A percentile compares a stretch with the other conserved stretches of the same genome.
phyloP scores from a whole-genome alignment of 2,329 filamentous ascomycete species.

The Epicoccum sorghinum region DNA sequence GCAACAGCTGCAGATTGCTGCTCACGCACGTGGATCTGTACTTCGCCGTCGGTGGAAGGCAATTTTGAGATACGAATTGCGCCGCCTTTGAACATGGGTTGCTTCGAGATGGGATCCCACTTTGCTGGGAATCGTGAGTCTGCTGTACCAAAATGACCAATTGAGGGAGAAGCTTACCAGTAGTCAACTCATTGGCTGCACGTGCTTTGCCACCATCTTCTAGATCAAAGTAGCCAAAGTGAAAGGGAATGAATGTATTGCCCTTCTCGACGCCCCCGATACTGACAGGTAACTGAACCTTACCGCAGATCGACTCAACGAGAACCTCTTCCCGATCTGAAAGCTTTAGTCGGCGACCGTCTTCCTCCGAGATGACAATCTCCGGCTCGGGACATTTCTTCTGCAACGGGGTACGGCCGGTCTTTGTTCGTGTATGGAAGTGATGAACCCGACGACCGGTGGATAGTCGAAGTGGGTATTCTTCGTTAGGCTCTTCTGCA shows the following conservation, averaged over 20 bases:
- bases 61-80: conserved; percentile 13
- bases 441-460: conserved; percentile 9
- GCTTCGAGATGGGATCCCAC: conserved; percentile 16
- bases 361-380: conserved; percentile 11
- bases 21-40: conserved; percentile 9
- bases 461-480: conserved; percentile 11
- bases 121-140: neutral
- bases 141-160: too few relatives aligned
- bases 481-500: conserved; percentile 11
- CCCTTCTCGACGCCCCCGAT: conserved; percentile 10
- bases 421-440: conserved; percentile 13
- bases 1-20: conserved; percentile 6
- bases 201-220: conserved; percentile 6
- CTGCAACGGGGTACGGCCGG: conserved; percentile 12
- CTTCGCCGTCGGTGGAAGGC: conserved; percentile 6
- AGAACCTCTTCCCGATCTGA: conserved; percentile 12
- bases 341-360: neutral
- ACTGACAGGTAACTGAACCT: conserved; percentile 10
- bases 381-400: conserved; percentile 6
- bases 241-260: conserved; percentile 17
- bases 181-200: conserved; percentile 12
- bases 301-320: conserved; percentile 12
- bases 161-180: neutral
- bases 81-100: conserved; percentile 13
- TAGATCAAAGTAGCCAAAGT: conserved; percentile 15